Conservation (phyloP, 2,329 filamentous ascomycete genomes). For the Botrytis galanthina region DNA sequence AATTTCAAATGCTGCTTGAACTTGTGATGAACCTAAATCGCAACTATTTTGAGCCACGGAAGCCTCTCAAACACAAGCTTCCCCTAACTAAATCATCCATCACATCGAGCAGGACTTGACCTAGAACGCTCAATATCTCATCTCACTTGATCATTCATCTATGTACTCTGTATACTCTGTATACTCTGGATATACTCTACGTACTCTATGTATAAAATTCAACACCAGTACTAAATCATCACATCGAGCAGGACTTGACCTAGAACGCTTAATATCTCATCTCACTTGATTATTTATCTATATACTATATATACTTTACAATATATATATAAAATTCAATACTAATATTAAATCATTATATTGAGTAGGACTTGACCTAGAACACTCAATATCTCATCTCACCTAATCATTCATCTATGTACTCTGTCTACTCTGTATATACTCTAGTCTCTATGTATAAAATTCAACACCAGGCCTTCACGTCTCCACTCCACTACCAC, state of each 20-base stretch:
- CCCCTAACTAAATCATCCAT: neutral
- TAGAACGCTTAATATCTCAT: neutral
- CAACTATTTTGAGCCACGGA: neutral
- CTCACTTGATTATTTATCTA: neutral
- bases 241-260: neutral
- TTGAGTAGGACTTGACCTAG: no score
- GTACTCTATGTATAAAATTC: no score
- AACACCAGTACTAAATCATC: no score
- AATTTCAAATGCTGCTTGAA: neutral
- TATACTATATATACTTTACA: no score
- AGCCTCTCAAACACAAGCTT: neutral
- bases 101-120: neutral
- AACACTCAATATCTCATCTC: no score
- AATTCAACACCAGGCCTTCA: neutral
- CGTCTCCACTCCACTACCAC: neutral
- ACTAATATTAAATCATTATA: no score
- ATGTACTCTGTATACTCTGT: no score
- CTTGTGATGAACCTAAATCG: conserved; percentile 1
- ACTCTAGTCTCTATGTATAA: no score
- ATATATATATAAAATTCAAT: no score
- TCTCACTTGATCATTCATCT: neutral
- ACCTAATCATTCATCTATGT: no score
- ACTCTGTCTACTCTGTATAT: no score
- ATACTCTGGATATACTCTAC: no score
- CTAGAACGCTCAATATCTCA: neutral